Conservation (phyloP, 805 yeast species). For the Ogataea degrootiae region DNA sequence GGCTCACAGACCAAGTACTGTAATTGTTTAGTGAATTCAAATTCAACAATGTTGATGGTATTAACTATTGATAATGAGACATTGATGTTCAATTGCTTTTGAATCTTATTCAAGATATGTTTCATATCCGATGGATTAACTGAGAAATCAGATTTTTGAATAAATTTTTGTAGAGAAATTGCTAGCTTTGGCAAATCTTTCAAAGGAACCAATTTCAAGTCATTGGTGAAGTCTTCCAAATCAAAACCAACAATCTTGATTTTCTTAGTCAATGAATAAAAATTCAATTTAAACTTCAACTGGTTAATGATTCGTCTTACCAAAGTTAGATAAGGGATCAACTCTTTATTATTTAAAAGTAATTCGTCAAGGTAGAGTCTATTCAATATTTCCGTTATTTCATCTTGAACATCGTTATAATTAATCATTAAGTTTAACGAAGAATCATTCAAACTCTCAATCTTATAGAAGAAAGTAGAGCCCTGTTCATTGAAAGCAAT, state of each 20-base stretch:
- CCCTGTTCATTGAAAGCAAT: conserved; percentile 71
- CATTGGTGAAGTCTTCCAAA: conserved; percentile 1
- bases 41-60: conserved; percentile 55
- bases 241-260: conserved; percentile 14
- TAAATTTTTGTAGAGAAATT: conserved; percentile 8
- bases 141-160: conserved; percentile 5
- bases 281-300: conserved; percentile 23
- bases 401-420: conserved; percentile 44
- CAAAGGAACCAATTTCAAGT: conserved; percentile 10
- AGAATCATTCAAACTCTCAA: conserved; percentile 34
- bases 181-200: conserved; percentile 11
- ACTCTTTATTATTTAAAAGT: conserved; percentile 1
- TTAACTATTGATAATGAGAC: conserved; percentile 62
- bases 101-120: conserved; percentile 1
- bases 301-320: conserved; percentile 17
- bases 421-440: conserved; percentile 37
- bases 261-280: conserved; percentile 22
- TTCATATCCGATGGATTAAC: conserved; percentile 3
- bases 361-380: conserved; percentile 13
- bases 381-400: conserved; percentile 32
- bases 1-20: conserved; percentile 63
- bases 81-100: conserved; percentile 34
- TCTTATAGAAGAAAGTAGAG: conserved; percentile 53
- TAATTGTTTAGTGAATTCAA: conserved; percentile 32
- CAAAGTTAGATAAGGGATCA: conserved; percentile 20